Evolutionary conservation across 2,329 filamentous ascomycete genomes (phyloP).

Genomic region (Cladophialophora bantiana): DNA sequence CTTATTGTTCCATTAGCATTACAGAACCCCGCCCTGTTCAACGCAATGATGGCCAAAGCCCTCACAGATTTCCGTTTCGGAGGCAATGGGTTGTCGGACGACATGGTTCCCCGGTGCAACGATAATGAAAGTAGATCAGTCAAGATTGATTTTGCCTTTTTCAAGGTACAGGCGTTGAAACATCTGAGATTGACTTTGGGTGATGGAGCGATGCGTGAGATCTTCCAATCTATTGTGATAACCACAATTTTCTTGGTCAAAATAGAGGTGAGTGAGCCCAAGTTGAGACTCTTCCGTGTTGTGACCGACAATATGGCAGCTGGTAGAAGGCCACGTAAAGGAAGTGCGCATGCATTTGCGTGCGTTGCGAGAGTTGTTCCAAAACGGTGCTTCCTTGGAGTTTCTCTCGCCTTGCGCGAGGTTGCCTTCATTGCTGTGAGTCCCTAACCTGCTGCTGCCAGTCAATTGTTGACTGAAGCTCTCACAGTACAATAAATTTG

Average conservation of each 20-base stretch:
- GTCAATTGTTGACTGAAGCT: neutral
- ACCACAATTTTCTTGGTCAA: neutral
- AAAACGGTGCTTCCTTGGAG: neutral
- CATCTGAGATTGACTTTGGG: neutral
- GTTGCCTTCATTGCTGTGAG: slow-evolving; percentile 2
- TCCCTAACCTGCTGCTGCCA: neutral
- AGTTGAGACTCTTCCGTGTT: neutral
- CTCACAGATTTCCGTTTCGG: slow-evolving; percentile 1
- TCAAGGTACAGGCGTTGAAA: slow-evolving; percentile 1
- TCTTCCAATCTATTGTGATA: neutral
- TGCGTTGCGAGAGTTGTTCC: neutral
- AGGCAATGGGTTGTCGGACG: neutral
- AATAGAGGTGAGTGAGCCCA: neutral
- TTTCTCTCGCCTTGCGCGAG: neutral
- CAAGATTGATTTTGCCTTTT: neutral
- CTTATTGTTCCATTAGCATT: neutral
- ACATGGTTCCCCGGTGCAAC: neutral
- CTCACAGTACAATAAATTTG: neutral
- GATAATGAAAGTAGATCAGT: neutral
- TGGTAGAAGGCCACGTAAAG: neutral
- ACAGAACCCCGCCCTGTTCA: slow-evolving; percentile 1
- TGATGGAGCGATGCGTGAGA: neutral
- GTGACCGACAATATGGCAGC: neutral
- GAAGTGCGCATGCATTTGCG: slow-evolving; percentile 3
- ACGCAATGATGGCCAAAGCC: slow-evolving; percentile 5